phyloP scores from a whole-genome alignment of 768 basidiomycete species.

The Agaricus bisporus region DNA sequence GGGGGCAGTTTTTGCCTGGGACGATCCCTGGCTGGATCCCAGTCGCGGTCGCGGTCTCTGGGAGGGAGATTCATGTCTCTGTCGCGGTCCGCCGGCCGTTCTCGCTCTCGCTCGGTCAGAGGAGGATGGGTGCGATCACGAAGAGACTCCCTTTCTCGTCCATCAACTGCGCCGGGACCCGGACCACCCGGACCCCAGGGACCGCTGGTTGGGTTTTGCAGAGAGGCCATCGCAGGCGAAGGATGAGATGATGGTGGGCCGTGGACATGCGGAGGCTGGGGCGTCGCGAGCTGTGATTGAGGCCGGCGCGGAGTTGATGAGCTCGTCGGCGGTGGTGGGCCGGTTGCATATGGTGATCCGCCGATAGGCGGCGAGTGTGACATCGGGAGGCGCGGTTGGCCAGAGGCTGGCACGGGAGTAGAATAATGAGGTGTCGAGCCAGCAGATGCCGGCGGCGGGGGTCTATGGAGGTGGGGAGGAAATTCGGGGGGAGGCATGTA shows the following conservation, averaged over 20 bases:
- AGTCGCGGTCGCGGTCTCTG: slow-evolving; percentile 7
- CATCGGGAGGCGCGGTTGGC: slow-evolving; percentile 5
- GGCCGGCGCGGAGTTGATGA: slow-evolving; percentile 6
- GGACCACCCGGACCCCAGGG: slow-evolving; percentile 8
- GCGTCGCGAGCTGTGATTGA: slow-evolving; percentile 8
- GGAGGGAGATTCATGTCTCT: slow-evolving; percentile 7
- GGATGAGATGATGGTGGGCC: slow-evolving; percentile 12
- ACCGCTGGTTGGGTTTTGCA: slow-evolving; percentile 8
- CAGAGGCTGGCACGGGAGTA: slow-evolving; percentile 4
- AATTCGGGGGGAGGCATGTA: slow-evolving; percentile 7
- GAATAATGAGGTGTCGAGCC: slow-evolving; percentile 1
- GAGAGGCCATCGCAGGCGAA: slow-evolving; percentile 13
- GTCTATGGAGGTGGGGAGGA: slow-evolving; percentile 3
- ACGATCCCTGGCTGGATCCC: background rate
- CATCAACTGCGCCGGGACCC: slow-evolving; percentile 7
- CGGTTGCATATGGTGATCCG: slow-evolving; percentile 7
- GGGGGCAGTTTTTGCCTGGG: slow-evolving; percentile 3
- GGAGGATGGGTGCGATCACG: slow-evolving; percentile 10
- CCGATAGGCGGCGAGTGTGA: slow-evolving; percentile 7
- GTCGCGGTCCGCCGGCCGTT: slow-evolving; percentile 6
- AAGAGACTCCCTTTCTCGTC: slow-evolving; percentile 7
- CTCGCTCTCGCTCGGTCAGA: slow-evolving; percentile 8
- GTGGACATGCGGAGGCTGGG: slow-evolving; percentile 7
- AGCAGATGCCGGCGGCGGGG: background rate
- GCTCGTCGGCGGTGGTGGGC: slow-evolving; percentile 3